Evolutionary conservation across 164 flowering plant genomes (phyloP).

Genomic region (Stephania japonica): DNA sequence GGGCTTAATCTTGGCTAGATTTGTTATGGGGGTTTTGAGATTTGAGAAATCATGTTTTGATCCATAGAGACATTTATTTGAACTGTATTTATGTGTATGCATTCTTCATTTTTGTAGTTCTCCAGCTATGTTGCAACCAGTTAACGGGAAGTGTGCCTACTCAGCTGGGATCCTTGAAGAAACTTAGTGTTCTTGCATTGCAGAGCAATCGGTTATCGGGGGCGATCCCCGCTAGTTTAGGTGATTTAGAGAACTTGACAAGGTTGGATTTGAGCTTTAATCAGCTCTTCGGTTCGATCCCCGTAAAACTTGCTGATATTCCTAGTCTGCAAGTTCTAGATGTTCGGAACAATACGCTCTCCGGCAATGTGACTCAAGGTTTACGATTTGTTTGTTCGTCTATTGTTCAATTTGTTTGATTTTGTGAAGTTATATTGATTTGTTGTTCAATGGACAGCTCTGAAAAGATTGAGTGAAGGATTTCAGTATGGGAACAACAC

Average conservation of each 20-base stretch:
- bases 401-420: neutral
- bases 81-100: slow-evolving; percentile 1
- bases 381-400: neutral
- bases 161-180: slow-evolving; percentile 65
- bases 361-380: slow-evolving; percentile 89
- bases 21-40: neutral
- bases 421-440: neutral
- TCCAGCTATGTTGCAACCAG: slow-evolving; percentile 86
- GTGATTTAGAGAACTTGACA: slow-evolving; percentile 44
- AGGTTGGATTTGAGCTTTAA: slow-evolving; percentile 91
- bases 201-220: slow-evolving; percentile 67
- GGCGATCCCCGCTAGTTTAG: slow-evolving; percentile 86
- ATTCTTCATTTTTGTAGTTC: slow-evolving; percentile 39
- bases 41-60: too few species aligned
- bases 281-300: slow-evolving; percentile 70
- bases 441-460: slow-evolving; percentile 24
- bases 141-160: slow-evolving; percentile 79
- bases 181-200: slow-evolving; percentile 66
- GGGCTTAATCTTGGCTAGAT: neutral
- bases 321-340: slow-evolving; percentile 57
- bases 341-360: slow-evolving; percentile 71
- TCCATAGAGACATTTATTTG: too few species aligned
- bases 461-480: slow-evolving; percentile 61
- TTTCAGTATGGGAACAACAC: slow-evolving; percentile 68
- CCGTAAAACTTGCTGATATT: slow-evolving; percentile 50